Evolutionary conservation across 1,139 yeast genomes (phyloP), one percentile per base, ranked within the genome.

Genomic region (Kurtzmaniella quercitrusa): DNA sequence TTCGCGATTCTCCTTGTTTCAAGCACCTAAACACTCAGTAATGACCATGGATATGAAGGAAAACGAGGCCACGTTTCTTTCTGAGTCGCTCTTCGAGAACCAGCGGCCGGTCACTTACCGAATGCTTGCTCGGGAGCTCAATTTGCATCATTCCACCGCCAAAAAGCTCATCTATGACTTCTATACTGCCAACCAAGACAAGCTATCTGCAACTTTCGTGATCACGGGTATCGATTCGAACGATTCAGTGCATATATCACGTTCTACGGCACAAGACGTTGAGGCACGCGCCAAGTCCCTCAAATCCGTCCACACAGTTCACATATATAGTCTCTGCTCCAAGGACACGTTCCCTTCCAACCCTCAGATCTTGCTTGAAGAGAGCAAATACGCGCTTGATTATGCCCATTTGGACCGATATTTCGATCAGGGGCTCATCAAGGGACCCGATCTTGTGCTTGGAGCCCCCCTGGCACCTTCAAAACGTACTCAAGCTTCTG

Each of bases 1-100:
- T 11, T 4, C 31, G 31, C 31, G 31, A 27, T 27, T 27, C 31
- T 27, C 14, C 31, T n/a, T 11, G 10, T 3, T 27, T 27, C 31
- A 27, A 27, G 23, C 31, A 27, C 31, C 12, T 6, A 27, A 27
- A 27, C 14, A 27, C 10, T 27, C 31, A 27, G 31, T 7, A 11
- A 67, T 67, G 73, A 68, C 73, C 27, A 69, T 67, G 73, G 65
- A 56, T 38, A 62, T 65, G 14, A 45, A 63, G 12, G 49, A 50
- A 23, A 45, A 49, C 17, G 69, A 66, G 50, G 59, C 62, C 12
- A 67, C 66, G 46, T 63, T 58, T 49, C 47, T 70, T 34, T 55
- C 74, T 3, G 41, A 47, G 12, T 56, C 57, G 37, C 47, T 68
- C 24, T 53, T 66, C 46, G 55, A 57, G 42, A 50, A 61, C 10